A percentile compares a stretch with the other conserved stretches of the same genome.
Evolutionary conservation across 1,284 basidiomycete species (phyloP).

Genomic region (Wallemia hederae): DNA sequence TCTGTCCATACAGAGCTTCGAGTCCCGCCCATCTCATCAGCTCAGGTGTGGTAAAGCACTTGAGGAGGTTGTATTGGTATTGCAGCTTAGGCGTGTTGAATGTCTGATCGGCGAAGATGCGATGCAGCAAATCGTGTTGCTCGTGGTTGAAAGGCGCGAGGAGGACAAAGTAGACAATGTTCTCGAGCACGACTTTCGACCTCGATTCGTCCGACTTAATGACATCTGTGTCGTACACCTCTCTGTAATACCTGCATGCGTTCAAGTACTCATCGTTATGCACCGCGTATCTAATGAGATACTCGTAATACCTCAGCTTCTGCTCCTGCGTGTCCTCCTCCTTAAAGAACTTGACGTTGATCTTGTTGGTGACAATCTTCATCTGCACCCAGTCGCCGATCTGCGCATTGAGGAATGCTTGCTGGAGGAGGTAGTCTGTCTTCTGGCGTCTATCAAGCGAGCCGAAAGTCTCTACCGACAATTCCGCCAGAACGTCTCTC

Average conservation of each 20-base stretch:
- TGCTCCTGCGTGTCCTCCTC: conserved; percentile 63
- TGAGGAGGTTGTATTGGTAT: conserved; percentile 66
- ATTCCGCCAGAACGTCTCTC: not conserved
- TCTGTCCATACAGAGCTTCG: conserved; percentile 57
- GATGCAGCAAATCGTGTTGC: conserved; percentile 84
- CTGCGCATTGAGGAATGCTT: conserved; percentile 15
- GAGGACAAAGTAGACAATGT: conserved; percentile 80
- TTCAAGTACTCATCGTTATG: conserved; percentile 65
- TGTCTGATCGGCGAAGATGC: conserved; percentile 46
- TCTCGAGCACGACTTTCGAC: conserved; percentile 25
- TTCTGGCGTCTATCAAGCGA: not conserved
- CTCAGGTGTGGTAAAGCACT: conserved; percentile 84
- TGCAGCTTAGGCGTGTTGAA: conserved; percentile 55
- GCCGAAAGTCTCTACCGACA: not conserved
- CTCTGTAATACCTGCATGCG: conserved; percentile 79
- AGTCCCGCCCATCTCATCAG: conserved; percentile 98
- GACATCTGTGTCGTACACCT: conserved; percentile 80
- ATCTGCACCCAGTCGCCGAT: conserved; percentile 58
- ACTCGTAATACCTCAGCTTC: conserved; percentile 79
- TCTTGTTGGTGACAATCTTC: conserved; percentile 66
- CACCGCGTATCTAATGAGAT: conserved; percentile 83
- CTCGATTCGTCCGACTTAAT: conserved; percentile 47
- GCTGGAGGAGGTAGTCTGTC: not conserved
- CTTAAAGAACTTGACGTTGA: conserved; percentile 78
- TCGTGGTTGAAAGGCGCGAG: conserved; percentile 86